phyloP scores from a whole-genome alignment of 352 stramenopile species.

The Pythium sukuiense region DNA sequence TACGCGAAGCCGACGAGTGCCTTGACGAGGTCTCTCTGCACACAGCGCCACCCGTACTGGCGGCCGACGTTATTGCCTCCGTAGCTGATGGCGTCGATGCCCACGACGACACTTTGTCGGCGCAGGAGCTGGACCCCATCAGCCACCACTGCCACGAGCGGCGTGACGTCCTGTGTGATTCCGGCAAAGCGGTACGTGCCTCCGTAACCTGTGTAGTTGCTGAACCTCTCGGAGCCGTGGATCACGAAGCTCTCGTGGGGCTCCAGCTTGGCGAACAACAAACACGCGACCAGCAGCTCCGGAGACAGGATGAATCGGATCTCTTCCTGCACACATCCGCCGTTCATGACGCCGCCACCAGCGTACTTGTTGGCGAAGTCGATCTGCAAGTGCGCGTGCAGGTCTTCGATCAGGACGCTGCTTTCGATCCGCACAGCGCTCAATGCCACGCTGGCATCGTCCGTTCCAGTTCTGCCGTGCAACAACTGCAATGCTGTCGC shows the following conservation, averaged over 20 bases:
- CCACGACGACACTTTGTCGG: slow-evolving; percentile 59
- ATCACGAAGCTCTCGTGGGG: slow-evolving; percentile 71
- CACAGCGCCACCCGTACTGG: slow-evolving; percentile 48
- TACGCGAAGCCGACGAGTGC: slow-evolving; percentile 65
- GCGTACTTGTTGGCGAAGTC: slow-evolving; percentile 85
- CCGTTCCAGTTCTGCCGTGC: neutral
- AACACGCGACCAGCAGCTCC: slow-evolving; percentile 64
- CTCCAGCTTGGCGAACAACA: slow-evolving; percentile 65
- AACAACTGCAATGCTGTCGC: slow-evolving; percentile 18
- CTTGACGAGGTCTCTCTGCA: slow-evolving; percentile 72
- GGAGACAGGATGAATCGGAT: slow-evolving; percentile 80
- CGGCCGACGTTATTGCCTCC: slow-evolving; percentile 33
- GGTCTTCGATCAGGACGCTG: slow-evolving; percentile 60
- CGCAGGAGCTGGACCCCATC: slow-evolving; percentile 1
- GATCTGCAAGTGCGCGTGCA: slow-evolving; percentile 64
- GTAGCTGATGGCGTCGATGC: slow-evolving; percentile 77
- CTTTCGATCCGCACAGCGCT: slow-evolving; percentile 36
- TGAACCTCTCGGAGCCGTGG: slow-evolving; percentile 63
- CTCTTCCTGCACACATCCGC: slow-evolving; percentile 80
- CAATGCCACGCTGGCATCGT: slow-evolving; percentile 9
- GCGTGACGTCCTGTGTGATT: slow-evolving; percentile 35
- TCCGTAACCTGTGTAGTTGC: slow-evolving; percentile 60
- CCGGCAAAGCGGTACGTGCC: slow-evolving; percentile 51
- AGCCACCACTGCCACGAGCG: slow-evolving; percentile 7
- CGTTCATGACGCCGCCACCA: slow-evolving; percentile 69